Evolutionary conservation across 2,329 filamentous ascomycete genomes (phyloP), one percentile per base, ranked within the genome.

Genomic region (Colletotrichum tabaci): DNA sequence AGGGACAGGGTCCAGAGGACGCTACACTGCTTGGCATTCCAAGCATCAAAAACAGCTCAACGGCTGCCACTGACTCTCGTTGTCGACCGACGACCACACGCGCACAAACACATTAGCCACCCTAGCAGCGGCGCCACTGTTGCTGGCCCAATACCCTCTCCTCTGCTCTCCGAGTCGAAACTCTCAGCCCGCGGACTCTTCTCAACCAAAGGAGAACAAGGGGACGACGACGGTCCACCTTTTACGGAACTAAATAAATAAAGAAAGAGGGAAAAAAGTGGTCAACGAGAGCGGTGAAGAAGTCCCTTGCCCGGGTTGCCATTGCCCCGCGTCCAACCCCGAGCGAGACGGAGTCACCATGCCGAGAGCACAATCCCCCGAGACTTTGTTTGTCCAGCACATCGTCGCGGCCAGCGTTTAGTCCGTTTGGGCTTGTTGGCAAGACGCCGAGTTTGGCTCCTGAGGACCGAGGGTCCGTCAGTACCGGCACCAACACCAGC

Each of bases 271-370:
- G 18, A 68, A 56, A 58, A 72, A 57, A 71, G 52, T 67, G 65
- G 65, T 58, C 53, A 40, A 40, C 57, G 65, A 71, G 68, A 66
- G 68, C 68, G 65, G 68, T 71, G 68, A 71, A 52, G 60, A 47
- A 55, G 12, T 38, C 38, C 40, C 55, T 62, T 46, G 38, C 42
- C 40, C 42, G 53, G 44, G 64, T 50, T 61, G 40, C 50, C 30
- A 67, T 26, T 60, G 68, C 68, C 58, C 58, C 58, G 58, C 58
- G 65, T 63, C 58, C 52, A 42, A 55, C 23, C 68, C 52, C 40
- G 58, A 72, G 53, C 68, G 46, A 69, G 40, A 68, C 53, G 68
- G 58, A 63, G 58, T 35, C 35, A 26, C 47, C 47, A 66, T 60
- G 58, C 58, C 58, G 52, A 62, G n/a, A 50, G 15, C 38, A 26